These are phyloP conservation scores for Fusarium miscanthi DNA, from an alignment of 2,329 filamentous ascomycete genomes.

Conservation along the genomic window DNA sequence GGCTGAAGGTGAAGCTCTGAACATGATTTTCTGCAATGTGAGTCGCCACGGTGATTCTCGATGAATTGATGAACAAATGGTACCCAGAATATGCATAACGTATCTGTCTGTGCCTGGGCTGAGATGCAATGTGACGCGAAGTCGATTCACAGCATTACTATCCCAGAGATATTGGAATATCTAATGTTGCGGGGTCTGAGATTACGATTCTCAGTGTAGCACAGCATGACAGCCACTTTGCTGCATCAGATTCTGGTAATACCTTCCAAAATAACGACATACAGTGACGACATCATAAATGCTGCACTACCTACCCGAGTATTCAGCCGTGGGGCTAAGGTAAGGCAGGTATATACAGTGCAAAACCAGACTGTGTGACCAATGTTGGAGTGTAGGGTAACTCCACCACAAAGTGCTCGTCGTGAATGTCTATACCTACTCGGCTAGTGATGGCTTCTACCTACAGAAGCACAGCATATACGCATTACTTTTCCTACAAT, in stretches of 20 bases:
- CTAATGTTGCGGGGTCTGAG: conserved; percentile 17
- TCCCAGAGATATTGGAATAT: conserved; percentile 16
- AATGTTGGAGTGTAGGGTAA: conserved; percentile 21
- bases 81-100: conserved; percentile 17
- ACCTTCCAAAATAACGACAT: conserved; percentile 14
- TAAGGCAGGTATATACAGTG: background rate
- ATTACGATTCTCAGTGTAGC: conserved; percentile 15
- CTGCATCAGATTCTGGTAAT: background rate
- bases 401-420: background rate
- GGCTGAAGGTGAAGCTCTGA: conserved; percentile 9
- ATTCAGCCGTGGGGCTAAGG: background rate
- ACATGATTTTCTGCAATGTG: background rate
- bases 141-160: conserved; percentile 2
- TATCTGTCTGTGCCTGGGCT: conserved; percentile 26
- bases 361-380: background rate
- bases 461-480: background rate
- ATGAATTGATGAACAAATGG: background rate
- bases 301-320: background rate
- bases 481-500: conserved; percentile 3
- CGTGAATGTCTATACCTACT: background rate
- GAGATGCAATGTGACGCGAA: conserved; percentile 29
- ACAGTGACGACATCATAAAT: conserved; percentile 3
- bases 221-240: conserved; percentile 14
- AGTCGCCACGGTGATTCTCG: conserved; percentile 10
- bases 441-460: conserved; percentile 8